A percentile compares a stretch with the other conserved stretches of the same genome.
These are phyloP conservation scores for Galerina sulciceps DNA, from an alignment of 768 basidiomycete species.

Conservation along the genomic window DNA sequence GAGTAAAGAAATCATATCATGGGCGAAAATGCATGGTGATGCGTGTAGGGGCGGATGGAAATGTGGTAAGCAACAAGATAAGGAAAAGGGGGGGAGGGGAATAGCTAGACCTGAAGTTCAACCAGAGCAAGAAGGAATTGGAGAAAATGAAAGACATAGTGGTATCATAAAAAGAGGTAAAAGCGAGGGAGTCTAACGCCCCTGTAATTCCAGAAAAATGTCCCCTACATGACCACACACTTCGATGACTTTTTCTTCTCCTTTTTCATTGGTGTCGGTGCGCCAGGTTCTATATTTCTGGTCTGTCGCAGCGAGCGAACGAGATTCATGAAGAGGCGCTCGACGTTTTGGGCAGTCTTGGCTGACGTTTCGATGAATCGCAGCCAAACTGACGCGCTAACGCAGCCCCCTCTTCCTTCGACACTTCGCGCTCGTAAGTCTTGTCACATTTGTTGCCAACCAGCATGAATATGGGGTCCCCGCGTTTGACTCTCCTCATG, in stretches of 20 bases:
- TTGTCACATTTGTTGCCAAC: constrained; percentile 98
- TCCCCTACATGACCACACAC: constrained; percentile 84
- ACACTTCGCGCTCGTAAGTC: constrained; percentile 88
- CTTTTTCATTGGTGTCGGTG: constrained; percentile 45
- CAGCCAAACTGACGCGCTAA: constrained; percentile 87
- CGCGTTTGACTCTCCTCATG: constrained; percentile 86
- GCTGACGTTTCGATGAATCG: constrained; percentile 96
- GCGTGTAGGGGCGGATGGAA: constrained; percentile 20
- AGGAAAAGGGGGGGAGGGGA: constrained; percentile 25
- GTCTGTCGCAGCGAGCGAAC: constrained; percentile 83
- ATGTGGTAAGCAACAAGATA: constrained; percentile 26
- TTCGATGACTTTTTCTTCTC: constrained; percentile 51
- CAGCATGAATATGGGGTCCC: constrained; percentile 87
- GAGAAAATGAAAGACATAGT: constrained; percentile 44
- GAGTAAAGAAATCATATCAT: constrained; percentile 32
- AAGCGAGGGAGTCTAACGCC: constrained; percentile 69
- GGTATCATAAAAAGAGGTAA: constrained; percentile 88
- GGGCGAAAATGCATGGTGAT: constrained; percentile 26
- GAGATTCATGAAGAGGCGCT: constrained; percentile 85
- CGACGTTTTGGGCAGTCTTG: constrained; percentile 92
- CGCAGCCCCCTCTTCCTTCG: constrained; percentile 83
- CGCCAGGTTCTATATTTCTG: constrained; percentile 55
- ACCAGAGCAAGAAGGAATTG: constrained; percentile 32
- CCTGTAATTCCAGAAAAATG: constrained; percentile 63
- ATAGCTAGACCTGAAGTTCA: constrained; percentile 27